A percentile compares a stretch with the other conserved stretches of the same genome.
phyloP scores from a whole-genome alignment of 192 early-diverging fungal genomes.

The Backusella psychrophila region DNA sequence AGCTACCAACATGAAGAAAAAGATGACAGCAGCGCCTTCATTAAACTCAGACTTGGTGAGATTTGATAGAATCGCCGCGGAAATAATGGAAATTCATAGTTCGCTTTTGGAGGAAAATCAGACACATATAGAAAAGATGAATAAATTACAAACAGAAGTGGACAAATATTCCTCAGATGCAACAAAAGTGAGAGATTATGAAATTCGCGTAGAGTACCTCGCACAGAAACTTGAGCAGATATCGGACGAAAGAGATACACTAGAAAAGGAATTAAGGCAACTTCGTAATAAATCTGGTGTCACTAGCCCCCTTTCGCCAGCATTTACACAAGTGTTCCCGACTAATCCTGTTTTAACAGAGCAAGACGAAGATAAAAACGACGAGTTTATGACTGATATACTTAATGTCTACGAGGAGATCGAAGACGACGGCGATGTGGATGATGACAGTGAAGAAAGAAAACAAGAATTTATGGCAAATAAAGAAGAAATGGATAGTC shows the following conservation, averaged over 20 bases:
- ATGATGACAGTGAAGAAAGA: neutral
- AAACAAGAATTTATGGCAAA: neutral
- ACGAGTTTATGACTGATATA: conserved; percentile 15
- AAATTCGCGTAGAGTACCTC: conserved; percentile 31
- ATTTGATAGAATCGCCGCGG: conserved; percentile 14
- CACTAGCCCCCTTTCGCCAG: neutral
- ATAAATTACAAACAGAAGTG: conserved; percentile 20
- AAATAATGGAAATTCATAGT: conserved; percentile 10
- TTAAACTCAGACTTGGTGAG: neutral
- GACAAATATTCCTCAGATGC: conserved; percentile 13
- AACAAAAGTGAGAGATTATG: conserved; percentile 28
- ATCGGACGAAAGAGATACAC: conserved; percentile 21
- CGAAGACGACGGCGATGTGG: neutral
- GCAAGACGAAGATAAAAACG: conserved; percentile 4
- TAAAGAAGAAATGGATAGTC: neutral
- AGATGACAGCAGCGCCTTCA: neutral
- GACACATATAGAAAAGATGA: neutral
- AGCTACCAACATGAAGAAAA: neutral
- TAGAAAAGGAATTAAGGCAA: conserved; percentile 19
- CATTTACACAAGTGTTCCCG: conserved; percentile 1
- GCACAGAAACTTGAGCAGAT: conserved; percentile 31
- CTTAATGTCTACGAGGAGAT: conserved; percentile 23
- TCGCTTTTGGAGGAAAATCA: neutral
- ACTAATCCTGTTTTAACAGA: neutral
- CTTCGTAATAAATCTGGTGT: neutral